phyloP scores from a whole-genome alignment of 2,329 filamentous ascomycete genomes.

The Thielaviopsis populi region DNA sequence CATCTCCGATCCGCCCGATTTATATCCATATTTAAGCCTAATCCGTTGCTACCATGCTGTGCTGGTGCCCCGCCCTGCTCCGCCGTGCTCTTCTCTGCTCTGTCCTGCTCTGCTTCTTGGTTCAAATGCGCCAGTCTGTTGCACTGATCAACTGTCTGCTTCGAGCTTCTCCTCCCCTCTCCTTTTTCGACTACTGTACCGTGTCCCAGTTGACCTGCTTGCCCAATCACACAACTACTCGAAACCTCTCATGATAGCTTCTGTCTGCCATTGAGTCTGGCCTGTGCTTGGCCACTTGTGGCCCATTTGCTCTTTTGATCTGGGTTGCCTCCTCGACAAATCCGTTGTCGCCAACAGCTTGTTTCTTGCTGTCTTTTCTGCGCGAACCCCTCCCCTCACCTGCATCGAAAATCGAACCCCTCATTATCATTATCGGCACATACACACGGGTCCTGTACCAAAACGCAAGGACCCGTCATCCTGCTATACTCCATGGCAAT shows the following conservation, averaged over 20 bases:
- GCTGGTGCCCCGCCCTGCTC: background rate
- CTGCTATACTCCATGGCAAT: too few relatives aligned
- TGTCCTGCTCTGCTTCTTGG: background rate
- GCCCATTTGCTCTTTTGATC: background rate
- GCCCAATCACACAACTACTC: background rate
- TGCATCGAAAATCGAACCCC: slow-evolving; percentile 1
- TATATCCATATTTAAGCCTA: background rate
- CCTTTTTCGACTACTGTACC: background rate
- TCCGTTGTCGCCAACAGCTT: background rate
- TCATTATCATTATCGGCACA: background rate
- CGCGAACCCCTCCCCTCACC: slow-evolving; percentile 10
- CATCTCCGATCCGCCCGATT: background rate
- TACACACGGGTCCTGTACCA: background rate
- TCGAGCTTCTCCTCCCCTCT: background rate
- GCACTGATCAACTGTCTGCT: background rate
- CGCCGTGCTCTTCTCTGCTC: background rate
- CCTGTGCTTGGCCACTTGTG: too few relatives aligned
- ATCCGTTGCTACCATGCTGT: background rate
- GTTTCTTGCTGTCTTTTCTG: background rate
- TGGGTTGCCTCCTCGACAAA: background rate
- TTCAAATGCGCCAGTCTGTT: background rate
- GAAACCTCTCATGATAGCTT: background rate
- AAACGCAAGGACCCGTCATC: background rate
- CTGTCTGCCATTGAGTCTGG: background rate
- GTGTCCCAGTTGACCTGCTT: background rate